Evolutionary conservation across 768 basidiomycete species (phyloP), one percentile per base, ranked within the genome.

Genomic region (Suillus ampliporus): DNA sequence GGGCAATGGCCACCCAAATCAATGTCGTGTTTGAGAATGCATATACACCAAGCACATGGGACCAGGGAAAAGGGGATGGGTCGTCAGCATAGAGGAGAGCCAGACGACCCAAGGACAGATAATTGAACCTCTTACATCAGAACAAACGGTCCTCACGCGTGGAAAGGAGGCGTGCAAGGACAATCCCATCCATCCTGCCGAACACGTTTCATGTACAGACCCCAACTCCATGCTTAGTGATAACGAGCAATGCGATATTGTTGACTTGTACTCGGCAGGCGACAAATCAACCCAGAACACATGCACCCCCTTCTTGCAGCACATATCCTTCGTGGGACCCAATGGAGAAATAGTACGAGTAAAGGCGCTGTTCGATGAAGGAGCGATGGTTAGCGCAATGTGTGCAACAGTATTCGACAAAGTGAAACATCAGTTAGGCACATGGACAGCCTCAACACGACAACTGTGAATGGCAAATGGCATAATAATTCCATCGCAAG

Each of bases 381-480:
- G 78, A 0, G 73, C 76, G 0, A 67, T 76, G 73, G 65, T 72
- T 0, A 71, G 65, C 34, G 73, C 69, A 3, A 71, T 79, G 47
- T 68, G 70, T 15, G n/a, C 60, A 1, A 46, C 19, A 3, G 28
- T 65, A 6, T 69, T 58, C 57, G 6, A 46, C 21, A 52, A 57
- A 31, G 47, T 63, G 1, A 28, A 28, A 28, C 47, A 65, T 19
- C 57, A 61, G 26, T 28, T 77, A 13, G 57, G 67, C 9, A 8
- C 14, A 0, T 58, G 61, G 17, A 4, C 23, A 8, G 61, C 53
- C 2, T 78, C 77, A 4, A n/a, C 11, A 1, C 62, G 58, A 34
- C 26, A 26, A 3, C 64, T 80, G 4, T 56, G 71, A 2, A 77
- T 80, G 78, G 79, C 77, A n/a, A 71, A 76, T 64, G 75, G 77